These are phyloP conservation scores for Bondarzewia mesenterica DNA, from an alignment of 1,284 basidiomycete species.

Conservation along the genomic window DNA sequence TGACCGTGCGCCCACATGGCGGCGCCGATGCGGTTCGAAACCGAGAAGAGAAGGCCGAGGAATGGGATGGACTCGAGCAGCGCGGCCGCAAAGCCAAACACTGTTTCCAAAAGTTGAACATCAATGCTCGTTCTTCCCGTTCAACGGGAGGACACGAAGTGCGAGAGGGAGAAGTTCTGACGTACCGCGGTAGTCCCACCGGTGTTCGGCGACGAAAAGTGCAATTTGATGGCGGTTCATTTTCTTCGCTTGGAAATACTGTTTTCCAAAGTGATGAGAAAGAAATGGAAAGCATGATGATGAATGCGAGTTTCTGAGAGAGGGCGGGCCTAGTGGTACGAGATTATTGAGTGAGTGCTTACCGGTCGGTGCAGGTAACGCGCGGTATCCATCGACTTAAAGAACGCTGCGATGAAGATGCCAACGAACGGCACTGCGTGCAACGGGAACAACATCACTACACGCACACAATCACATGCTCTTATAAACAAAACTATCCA, in stretches of 20 bases:
- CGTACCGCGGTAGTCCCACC: constrained; percentile 78
- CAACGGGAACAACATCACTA: constrained; percentile 33
- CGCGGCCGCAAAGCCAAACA: constrained; percentile 76
- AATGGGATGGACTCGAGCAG: constrained; percentile 75
- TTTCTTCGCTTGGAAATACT: constrained; percentile 79
- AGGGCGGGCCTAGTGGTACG: neutral
- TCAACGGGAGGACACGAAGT: neutral
- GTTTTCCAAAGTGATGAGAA: neutral
- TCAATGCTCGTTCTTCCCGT: too few relatives aligned
- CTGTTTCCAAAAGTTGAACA: constrained; percentile 27
- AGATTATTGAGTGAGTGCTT: constrained; percentile 14
- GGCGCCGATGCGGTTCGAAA: constrained; percentile 82
- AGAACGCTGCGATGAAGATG: constrained; percentile 52
- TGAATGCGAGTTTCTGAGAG: neutral
- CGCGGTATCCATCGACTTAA: constrained; percentile 64
- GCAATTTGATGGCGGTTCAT: constrained; percentile 66
- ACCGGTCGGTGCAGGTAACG: constrained; percentile 65
- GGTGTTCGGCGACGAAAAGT: constrained; percentile 78
- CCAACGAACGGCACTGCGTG: constrained; percentile 67
- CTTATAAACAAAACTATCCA: constrained; percentile 22
- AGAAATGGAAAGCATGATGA: neutral
- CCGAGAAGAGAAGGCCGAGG: constrained; percentile 68
- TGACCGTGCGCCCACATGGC: constrained; percentile 87
- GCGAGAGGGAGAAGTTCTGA: neutral
- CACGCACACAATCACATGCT: constrained; percentile 41